phyloP scores from a whole-genome alignment of 2,329 filamentous ascomycete genomes.

The Botrytis porri region DNA sequence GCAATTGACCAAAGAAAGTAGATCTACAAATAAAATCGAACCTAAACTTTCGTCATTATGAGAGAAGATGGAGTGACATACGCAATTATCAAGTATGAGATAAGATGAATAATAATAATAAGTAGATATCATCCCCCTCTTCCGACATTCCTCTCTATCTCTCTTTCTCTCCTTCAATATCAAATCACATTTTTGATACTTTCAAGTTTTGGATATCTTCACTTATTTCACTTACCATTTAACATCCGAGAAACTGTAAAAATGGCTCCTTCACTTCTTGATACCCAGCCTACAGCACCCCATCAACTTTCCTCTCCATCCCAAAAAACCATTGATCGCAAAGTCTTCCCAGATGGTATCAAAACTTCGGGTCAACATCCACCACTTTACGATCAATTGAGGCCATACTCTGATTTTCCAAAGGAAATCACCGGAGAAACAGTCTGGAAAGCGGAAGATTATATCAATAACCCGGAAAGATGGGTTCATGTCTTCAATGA shows the following conservation, averaged over 20 bases:
- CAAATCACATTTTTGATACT: background rate
- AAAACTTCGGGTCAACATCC: conserved; percentile 65
- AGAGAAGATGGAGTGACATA: background rate
- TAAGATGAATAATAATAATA: conserved; percentile 1
- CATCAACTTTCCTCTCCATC: conserved; percentile 25
- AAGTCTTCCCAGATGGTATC: conserved; percentile 39
- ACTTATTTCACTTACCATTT: background rate
- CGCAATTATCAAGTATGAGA: background rate
- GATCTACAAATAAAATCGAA: conserved; percentile 15
- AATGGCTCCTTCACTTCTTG: conserved; percentile 30
- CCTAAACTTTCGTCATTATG: background rate
- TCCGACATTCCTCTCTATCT: background rate
- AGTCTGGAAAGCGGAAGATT: conserved; percentile 59
- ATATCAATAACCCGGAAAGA: conserved; percentile 39
- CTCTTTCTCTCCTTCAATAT: background rate
- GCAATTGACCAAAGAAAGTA: conserved; percentile 15
- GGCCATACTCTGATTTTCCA: conserved; percentile 68
- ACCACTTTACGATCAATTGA: conserved; percentile 63
- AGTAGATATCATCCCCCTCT: background rate
- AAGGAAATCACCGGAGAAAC: conserved; percentile 68
- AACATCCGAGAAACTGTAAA: background rate
- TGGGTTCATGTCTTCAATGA: conserved; percentile 71
- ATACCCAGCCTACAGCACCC: conserved; percentile 26
- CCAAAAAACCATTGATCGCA: conserved; percentile 29
- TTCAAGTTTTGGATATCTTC: conserved; percentile 6